Evolutionary conservation across 1,284 basidiomycete genomes (phyloP), one percentile per base, ranked within the genome.

Genomic region (Malassezia obtusa): DNA sequence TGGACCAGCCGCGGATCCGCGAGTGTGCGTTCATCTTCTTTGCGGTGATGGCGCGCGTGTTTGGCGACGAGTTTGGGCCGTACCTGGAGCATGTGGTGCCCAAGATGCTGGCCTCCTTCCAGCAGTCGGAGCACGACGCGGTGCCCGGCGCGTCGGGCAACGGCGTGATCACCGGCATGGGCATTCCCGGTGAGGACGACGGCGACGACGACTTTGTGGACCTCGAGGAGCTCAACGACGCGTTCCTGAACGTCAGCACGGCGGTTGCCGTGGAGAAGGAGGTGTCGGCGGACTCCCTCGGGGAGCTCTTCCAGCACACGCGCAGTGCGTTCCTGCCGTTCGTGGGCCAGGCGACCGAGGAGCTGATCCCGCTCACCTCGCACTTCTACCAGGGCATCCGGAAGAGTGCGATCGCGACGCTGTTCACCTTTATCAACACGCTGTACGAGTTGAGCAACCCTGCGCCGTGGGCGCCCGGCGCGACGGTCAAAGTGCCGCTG

Each of bases 11-110:
- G 5, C 81, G 90, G 59, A 79, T 98, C 57, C 82, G 89, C 64
- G 94, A 99, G 77, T 95, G 90, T 77, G 88, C 86, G 69, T 98
- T 95, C 83, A 80, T 99, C 68, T 96, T 96, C 83, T 98, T 98
- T 67, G 88, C 90, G 58, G 89, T 94, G 63, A 92, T 98, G 87
- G 86, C 91, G 24, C 82, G 87, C 49, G 90, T 98, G 25, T 99
- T 95, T 70, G 87, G 84, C 58, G 87, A 88, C 60, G 91, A 98
- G 71, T 96, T 98, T 68, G 84, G 87, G 8, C 81, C 81, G 17
- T 96, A 89, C 77, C 81, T 98, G 31, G 82, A 84, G 17, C 83
- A 81, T 60, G 88, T 95, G 59, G 83, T 98, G 31, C 89, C 91
- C 33, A 80, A 86, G 44, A 82, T 99, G 60, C 76, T 98, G 64